Base-by-base conservation (phyloP, 148 eudicot genomes). In the Talinum fruticosum region DNA sequence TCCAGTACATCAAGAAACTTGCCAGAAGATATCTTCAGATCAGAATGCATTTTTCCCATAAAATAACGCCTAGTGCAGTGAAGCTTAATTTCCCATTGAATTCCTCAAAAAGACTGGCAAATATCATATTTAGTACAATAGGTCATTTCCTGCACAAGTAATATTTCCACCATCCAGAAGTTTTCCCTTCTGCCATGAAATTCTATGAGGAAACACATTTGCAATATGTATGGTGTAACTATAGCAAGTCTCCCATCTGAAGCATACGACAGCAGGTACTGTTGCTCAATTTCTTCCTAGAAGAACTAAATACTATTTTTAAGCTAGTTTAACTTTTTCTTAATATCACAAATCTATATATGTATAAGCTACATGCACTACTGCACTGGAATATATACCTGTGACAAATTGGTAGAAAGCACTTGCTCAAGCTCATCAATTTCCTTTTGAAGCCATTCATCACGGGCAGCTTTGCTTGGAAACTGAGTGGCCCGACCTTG, bases 401-500 rank as follows among this genome's bases (percentile, higher is more conserved):
- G 99, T 75, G 75, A 65, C 76, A 69, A 53, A 84, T 90, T 93
- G 77, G 91, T 83, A 57, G 88, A 78, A 34, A 88, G 86, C 81
- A 92, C 93, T 76, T 83, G 84, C 79, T 89, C 82, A 73, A 91
- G 96, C 78, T 96, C 93, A 72, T 82, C 86, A 76, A 93, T 93
- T 87, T 96, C 99, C 75, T 84, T 90, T 70, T 86, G 85, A 66
- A 96, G 97, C 99, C 99, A 96, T 84, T 84, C 71, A 80, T 96
- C 98, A 75, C 98, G 99, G 71, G 87, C 97, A 84, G 90, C 93
- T 86, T 93, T 96, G 83, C 72, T 86, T 45, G 88, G 80, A 85
- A 96, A 96, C 88, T 96, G 99, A 64, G 98, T 91, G 61, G 99
- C 93, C 79, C 99, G 97, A 61, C 98, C 99, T 83, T 90, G 98